These are phyloP conservation scores for Yarrowia bubula DNA, from an alignment of 805 yeast species.

Conservation along the genomic window DNA sequence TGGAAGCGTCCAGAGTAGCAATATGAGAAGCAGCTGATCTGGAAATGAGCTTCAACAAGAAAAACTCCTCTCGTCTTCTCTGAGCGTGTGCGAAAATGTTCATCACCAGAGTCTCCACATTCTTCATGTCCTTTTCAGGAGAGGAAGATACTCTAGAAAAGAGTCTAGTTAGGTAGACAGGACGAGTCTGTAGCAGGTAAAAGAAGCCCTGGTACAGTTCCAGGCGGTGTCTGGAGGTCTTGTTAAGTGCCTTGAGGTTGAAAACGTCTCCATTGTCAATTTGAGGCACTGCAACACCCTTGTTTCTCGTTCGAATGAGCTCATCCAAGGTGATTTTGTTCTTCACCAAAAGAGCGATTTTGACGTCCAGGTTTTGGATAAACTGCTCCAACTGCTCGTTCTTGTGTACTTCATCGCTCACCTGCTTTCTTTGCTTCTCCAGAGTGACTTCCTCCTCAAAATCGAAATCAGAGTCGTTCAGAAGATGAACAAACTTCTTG, in stretches of 20 bases:
- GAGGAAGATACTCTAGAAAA: slow-evolving; percentile 41
- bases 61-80: slow-evolving; percentile 67
- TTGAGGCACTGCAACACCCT: slow-evolving; percentile 34
- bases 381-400: slow-evolving; percentile 72
- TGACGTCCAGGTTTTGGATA: slow-evolving; percentile 73
- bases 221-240: slow-evolving; percentile 47
- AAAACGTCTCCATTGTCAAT: slow-evolving; percentile 38
- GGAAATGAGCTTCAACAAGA: slow-evolving; percentile 58
- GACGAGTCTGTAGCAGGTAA: slow-evolving; percentile 80
- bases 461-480: slow-evolving; percentile 71
- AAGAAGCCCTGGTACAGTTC: slow-evolving; percentile 75
- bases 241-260: slow-evolving; percentile 42
- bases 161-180: slow-evolving; percentile 62
- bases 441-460: slow-evolving; percentile 71
- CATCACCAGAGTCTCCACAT: slow-evolving; percentile 38
- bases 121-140: slow-evolving; percentile 39
- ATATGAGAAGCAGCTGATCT: slow-evolving; percentile 36
- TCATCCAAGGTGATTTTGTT: slow-evolving; percentile 79
- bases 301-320: slow-evolving; percentile 47
- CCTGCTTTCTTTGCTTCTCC: slow-evolving; percentile 63
- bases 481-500: slow-evolving; percentile 67
- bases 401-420: slow-evolving; percentile 64
- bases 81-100: slow-evolving; percentile 40
- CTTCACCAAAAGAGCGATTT: slow-evolving; percentile 71
- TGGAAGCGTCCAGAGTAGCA: slow-evolving; percentile 17